Conservation (phyloP, 164 flowering plant genomes). For the Vitis cinerea region DNA sequence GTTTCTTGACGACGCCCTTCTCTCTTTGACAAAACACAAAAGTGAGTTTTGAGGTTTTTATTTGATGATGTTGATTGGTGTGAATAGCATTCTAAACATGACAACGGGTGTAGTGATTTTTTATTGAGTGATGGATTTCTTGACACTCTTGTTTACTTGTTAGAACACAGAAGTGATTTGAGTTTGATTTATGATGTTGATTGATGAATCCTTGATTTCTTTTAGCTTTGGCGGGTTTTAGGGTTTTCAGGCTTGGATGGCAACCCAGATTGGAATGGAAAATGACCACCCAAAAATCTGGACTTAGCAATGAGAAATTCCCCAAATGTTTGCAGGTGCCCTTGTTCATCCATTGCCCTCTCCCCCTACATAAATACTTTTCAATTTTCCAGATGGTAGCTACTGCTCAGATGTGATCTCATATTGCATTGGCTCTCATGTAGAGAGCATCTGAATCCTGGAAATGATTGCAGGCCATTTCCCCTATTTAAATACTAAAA, state of each 20-base stretch:
- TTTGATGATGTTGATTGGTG: constrained; percentile 1
- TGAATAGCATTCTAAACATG: constrained; percentile 1
- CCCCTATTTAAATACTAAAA: too few species aligned
- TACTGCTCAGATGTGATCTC: neutral
- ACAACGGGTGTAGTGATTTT: neutral
- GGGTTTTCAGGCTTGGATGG: too few species aligned
- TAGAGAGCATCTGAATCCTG: too few species aligned
- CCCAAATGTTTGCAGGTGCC: neutral
- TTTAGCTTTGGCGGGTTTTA: too few species aligned
- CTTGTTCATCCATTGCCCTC: neutral
- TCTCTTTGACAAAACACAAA: neutral
- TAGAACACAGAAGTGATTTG: too few species aligned
- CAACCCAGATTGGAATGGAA: too few species aligned
- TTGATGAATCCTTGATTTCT: too few species aligned
- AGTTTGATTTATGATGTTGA: too few species aligned
- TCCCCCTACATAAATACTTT: neutral
- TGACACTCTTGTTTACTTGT: too few species aligned
- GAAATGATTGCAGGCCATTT: too few species aligned
- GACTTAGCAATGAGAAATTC: neutral
- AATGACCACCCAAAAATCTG: neutral
- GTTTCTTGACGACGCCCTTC: neutral
- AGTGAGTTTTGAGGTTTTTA: neutral
- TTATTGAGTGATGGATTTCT: neutral
- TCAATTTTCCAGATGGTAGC: neutral
- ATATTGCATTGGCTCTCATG: too few species aligned